Evolutionary conservation across 2,329 filamentous ascomycete genomes (phyloP), one percentile per base, ranked within the genome.

Genomic region (Venturia oleaginea): DNA sequence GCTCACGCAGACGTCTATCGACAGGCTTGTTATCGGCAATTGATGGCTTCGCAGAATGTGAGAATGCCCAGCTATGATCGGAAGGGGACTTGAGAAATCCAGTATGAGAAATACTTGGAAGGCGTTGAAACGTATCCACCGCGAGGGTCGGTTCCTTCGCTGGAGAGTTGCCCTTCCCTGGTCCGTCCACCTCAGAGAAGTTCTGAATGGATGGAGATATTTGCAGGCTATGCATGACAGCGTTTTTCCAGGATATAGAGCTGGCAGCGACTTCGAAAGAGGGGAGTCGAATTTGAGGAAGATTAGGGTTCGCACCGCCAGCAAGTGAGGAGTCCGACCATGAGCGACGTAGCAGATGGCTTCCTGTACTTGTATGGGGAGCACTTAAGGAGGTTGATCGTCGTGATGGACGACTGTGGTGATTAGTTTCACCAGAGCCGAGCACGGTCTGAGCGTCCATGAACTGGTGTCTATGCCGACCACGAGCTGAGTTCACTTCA

Each of bases 171-270:
- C 37, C 15, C 4, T 15, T 19, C 13, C 42, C 24, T 13, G 19
- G 1, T 22, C 2, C 13, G 8, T 48, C 30, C 42, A 27, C 32
- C 7, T 48, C 60, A 11, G 60, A 43, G 22, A 63, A 48, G 32
- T 46, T 59, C 11, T 34, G 37, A 10, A 46, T 59, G 10, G 63
- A 64, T 24, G 63, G 63, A 17, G 54, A 59, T 10, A 64, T 64
- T n/a, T 64, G 51, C 22, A 64, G 27, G 32, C 63, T 64, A 27
- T 64, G 30, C 63, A 64, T 59, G 10, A 64, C 63, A 27, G 43
- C 34, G 13, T 46, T 43, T 55, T 43, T 64, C 63, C 63, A 64
- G 13, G 46, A 24, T 6, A 59, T 37, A 22, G 60, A 62, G 7
- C 19, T 62, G 51, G 51, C 30, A n/a, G 51, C 27, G 51, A 34